Evolutionary conservation across 2,329 filamentous ascomycete species (phyloP).

Genomic region (Neofusicoccum cordaticola): DNA sequence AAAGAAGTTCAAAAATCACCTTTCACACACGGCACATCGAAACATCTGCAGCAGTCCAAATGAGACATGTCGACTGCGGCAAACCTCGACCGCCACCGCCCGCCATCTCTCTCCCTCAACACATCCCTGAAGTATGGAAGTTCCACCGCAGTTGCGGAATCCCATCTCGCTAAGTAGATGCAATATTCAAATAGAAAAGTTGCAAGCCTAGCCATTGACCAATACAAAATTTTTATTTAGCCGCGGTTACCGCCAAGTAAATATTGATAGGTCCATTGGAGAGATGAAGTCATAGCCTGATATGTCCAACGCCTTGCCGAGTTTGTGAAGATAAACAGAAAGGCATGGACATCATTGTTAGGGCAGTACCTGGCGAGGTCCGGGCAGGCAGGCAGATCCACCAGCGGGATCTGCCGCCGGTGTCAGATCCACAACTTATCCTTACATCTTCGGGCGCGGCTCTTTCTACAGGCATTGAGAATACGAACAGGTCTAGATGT

Average conservation of each 20-base stretch:
- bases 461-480: neutral
- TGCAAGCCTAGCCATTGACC: neutral
- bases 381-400: neutral
- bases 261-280: neutral
- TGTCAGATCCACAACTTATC: neutral
- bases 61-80: neutral
- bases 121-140: neutral
- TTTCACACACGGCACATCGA: no score
- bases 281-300: neutral
- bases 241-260: constrained; percentile 3
- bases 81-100: neutral
- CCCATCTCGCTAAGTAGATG: no score
- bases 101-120: neutral
- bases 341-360: neutral
- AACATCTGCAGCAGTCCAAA: neutral
- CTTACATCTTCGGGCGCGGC: neutral
- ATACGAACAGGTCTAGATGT: no score
- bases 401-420: neutral
- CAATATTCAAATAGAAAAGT: no score
- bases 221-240: neutral
- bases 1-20: no score
- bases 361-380: neutral
- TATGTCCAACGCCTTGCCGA: neutral
- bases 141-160: no score
- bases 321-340: neutral